A percentile compares a stretch with the other conserved stretches of the same genome.
phyloP scores from a whole-genome alignment of 768 basidiomycete genomes.

The Boletus insuetus region DNA sequence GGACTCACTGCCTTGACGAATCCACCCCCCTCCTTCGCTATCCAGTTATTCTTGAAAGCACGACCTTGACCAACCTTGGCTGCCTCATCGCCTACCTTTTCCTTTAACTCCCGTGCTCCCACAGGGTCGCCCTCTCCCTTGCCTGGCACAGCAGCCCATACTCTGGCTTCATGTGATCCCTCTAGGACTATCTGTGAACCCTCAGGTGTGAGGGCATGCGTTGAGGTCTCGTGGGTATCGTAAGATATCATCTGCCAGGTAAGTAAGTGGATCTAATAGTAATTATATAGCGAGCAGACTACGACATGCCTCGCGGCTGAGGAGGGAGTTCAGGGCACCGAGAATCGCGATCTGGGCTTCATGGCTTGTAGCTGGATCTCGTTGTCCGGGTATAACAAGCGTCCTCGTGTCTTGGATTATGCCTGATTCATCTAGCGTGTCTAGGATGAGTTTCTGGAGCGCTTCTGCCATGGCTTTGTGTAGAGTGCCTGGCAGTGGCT shows the following conservation, averaged over 20 bases:
- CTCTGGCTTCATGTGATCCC: slow-evolving; percentile 94
- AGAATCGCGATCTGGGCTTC: slow-evolving; percentile 84
- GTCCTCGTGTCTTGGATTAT: slow-evolving; percentile 67
- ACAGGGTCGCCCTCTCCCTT: slow-evolving; percentile 71
- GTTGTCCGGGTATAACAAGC: slow-evolving; percentile 64
- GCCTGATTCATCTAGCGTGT: slow-evolving; percentile 57
- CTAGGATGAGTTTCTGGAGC: slow-evolving; percentile 77
- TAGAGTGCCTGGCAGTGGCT: slow-evolving; percentile 1
- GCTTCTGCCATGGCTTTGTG: slow-evolving; percentile 59
- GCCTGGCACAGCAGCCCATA: slow-evolving; percentile 79
- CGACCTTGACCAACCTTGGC: slow-evolving; percentile 93
- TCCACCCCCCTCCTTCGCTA: slow-evolving; percentile 83
- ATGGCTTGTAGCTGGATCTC: slow-evolving; percentile 53
- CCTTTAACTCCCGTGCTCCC: slow-evolving; percentile 65
- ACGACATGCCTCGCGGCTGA: slow-evolving; percentile 72
- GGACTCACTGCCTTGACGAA: slow-evolving; percentile 79
- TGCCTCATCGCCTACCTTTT: slow-evolving; percentile 77
- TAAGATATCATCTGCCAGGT: slow-evolving; percentile 74
- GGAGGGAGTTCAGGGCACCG: slow-evolving; percentile 88
- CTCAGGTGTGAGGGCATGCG: slow-evolving; percentile 78
- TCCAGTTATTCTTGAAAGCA: slow-evolving; percentile 98
- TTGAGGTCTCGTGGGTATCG: slow-evolving; percentile 70
- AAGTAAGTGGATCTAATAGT: slow-evolving; percentile 11
- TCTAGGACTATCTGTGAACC: slow-evolving; percentile 72
- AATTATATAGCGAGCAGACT: slow-evolving; percentile 1